Conservation (phyloP, 169 alveolate species). For the Neospora caninum region DNA sequence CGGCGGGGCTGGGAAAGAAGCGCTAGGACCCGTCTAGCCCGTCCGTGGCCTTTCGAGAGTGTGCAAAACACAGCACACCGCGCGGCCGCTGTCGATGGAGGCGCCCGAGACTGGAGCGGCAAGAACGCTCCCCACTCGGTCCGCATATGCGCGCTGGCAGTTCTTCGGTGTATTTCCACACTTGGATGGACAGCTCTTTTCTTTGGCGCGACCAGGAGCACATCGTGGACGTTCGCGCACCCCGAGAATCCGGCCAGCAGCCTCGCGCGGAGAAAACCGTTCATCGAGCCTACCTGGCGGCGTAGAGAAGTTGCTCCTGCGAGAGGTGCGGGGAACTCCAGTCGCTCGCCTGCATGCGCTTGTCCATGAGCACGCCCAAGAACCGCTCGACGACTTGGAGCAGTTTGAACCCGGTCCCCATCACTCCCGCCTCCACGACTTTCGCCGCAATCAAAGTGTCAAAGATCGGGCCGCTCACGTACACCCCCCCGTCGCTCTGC, state of each 20-base stretch:
- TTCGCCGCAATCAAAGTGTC: slow-evolving; percentile 85
- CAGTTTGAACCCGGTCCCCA: slow-evolving; percentile 78
- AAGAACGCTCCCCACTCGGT: too few species aligned
- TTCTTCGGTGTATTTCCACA: too few species aligned
- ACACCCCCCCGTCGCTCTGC: slow-evolving; percentile 21
- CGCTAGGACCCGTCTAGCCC: too few species aligned
- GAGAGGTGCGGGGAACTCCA: slow-evolving; percentile 78
- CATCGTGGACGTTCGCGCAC: background rate
- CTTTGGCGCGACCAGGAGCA: too few species aligned
- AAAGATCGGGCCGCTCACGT: slow-evolving; percentile 69
- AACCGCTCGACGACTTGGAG: slow-evolving; percentile 81
- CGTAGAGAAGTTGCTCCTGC: slow-evolving; percentile 83
- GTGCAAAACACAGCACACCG: too few species aligned
- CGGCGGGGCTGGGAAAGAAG: too few species aligned
- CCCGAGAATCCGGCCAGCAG: too few species aligned
- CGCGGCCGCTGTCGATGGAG: too few species aligned
- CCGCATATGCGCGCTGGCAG: too few species aligned
- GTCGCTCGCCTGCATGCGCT: slow-evolving; percentile 84
- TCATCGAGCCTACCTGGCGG: slow-evolving; percentile 69
- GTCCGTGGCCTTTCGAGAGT: too few species aligned
- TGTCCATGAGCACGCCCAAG: slow-evolving; percentile 79
- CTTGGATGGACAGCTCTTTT: too few species aligned
- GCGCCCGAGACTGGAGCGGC: too few species aligned
- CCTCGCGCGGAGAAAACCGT: background rate
- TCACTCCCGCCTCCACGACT: slow-evolving; percentile 78